Evolutionary conservation across 805 yeast species (phyloP).

Genomic region (Saccharomycopsis sp.): DNA sequence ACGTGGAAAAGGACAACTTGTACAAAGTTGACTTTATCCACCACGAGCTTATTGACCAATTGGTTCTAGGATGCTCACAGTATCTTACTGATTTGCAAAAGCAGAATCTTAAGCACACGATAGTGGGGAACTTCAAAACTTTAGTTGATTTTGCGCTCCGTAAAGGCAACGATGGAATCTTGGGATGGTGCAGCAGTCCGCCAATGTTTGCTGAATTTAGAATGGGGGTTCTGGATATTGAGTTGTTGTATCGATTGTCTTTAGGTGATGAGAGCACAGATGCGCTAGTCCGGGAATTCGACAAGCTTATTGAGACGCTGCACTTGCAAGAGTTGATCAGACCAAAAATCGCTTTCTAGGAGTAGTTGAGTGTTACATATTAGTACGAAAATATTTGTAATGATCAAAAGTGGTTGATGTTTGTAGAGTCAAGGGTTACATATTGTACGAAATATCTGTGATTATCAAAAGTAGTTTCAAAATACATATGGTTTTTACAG

Average conservation of each 20-base stretch:
- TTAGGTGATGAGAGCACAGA: slow-evolving; percentile 2
- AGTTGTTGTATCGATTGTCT: slow-evolving; percentile 1
- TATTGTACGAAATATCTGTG: too few relatives aligned
- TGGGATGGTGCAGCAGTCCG: slow-evolving; percentile 18
- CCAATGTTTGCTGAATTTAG: slow-evolving; percentile 7
- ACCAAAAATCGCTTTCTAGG: neutral
- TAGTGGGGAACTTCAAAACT: neutral
- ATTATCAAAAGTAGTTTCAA: too few relatives aligned
- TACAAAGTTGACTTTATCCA: slow-evolving; percentile 33
- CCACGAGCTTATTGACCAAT: neutral
- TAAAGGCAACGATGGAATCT: slow-evolving; percentile 12
- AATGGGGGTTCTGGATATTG: slow-evolving; percentile 2
- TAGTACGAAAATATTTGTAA: neutral
- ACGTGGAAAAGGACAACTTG: slow-evolving; percentile 60
- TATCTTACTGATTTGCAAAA: neutral
- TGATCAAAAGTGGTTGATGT: neutral
- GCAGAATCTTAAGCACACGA: neutral
- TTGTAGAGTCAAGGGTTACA: too few relatives aligned
- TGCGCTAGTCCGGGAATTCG: neutral
- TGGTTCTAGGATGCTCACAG: neutral
- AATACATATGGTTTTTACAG: too few relatives aligned
- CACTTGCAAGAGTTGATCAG: neutral
- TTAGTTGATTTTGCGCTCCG: neutral
- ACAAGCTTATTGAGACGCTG: neutral
- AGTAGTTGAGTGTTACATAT: neutral